Conservation (phyloP, 306 rosid genomes). For the Hippophae tibetana region DNA sequence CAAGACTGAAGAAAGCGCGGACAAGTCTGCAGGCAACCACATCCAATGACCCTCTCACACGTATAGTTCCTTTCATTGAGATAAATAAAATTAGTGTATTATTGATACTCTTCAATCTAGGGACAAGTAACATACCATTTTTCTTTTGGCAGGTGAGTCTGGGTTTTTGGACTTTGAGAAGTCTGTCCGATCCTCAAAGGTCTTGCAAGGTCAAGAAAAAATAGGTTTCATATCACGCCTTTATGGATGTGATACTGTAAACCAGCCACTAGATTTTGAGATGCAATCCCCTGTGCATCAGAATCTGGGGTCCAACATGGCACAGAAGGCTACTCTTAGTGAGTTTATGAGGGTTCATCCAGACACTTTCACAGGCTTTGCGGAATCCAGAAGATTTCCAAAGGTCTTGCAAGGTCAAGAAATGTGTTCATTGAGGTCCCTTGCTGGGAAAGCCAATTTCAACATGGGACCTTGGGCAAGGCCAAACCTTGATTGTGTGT, state of each 20-base stretch:
- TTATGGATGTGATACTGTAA: conserved; percentile 65
- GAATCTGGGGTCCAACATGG: conserved; percentile 39
- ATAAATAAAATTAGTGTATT: conserved; percentile 3
- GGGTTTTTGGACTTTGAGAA: conserved; percentile 84
- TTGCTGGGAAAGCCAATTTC: conserved; percentile 50
- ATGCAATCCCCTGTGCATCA: conserved; percentile 46
- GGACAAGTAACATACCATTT: conserved; percentile 10
- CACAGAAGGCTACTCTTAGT: conserved; percentile 40
- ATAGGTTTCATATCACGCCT: conserved; percentile 66
- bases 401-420: conserved; percentile 99
- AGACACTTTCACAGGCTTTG: conserved; percentile 56
- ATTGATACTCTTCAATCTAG: conserved; percentile 1
- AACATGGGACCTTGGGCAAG: conserved; percentile 62
- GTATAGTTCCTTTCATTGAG: conserved; percentile 30
- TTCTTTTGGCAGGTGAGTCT: conserved; percentile 45
- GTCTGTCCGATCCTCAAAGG: conserved; percentile 91
- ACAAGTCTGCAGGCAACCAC: conserved; percentile 54
- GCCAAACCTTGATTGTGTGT: conserved; percentile 34
- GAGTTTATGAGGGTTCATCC: conserved; percentile 59
- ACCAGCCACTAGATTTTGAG: conserved; percentile 59
- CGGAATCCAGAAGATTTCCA: conserved; percentile 59
- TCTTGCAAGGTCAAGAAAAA: conserved; percentile 99
- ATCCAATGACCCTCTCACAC: conserved; percentile 45
- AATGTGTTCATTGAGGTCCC: conserved; percentile 70
- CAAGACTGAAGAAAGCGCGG: conserved; percentile 87